These are phyloP conservation scores for Eucommia ulmoides DNA, from an alignment of 257 asterid genomes.

Conservation along the genomic window DNA sequence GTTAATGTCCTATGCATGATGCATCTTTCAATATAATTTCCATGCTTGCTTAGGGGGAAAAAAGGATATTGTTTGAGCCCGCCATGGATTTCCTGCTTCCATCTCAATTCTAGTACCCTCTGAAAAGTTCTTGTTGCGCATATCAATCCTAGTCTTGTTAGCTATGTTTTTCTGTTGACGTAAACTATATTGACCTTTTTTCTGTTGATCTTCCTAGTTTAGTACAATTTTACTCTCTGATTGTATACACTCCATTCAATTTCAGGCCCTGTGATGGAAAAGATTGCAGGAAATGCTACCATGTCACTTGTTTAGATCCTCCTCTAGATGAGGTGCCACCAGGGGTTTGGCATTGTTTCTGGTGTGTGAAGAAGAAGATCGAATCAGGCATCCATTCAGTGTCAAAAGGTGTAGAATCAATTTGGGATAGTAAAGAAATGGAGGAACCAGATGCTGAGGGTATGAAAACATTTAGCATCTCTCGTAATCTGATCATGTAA, in stretches of 20 bases:
- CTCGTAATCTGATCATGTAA: neutral
- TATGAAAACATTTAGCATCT: constrained; percentile 19
- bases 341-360: constrained; percentile 59
- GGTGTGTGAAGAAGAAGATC: constrained; percentile 53
- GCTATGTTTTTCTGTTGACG: too few species aligned
- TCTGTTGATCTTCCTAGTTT: too few species aligned
- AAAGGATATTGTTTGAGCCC: neutral
- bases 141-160: too few species aligned
- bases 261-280: constrained; percentile 54
- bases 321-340: constrained; percentile 28
- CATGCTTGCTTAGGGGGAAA: too few species aligned
- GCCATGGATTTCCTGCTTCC: neutral
- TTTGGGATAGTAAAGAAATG: constrained; percentile 53
- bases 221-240: neutral
- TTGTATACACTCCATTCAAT: neutral
- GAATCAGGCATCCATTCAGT: constrained; percentile 52
- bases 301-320: constrained; percentile 41
- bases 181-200: neutral
- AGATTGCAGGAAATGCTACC: constrained; percentile 48
- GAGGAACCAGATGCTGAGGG: constrained; percentile 40
- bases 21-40: too few species aligned
- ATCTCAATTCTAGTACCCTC: neutral
- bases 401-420: constrained; percentile 51
- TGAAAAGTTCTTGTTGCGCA: constrained; percentile 1
- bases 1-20: too few species aligned